A percentile compares a stretch with the other conserved stretches of the same genome.
Conservation (phyloP, 768 basidiomycete genomes). For the Leccinum longicurvipes region DNA sequence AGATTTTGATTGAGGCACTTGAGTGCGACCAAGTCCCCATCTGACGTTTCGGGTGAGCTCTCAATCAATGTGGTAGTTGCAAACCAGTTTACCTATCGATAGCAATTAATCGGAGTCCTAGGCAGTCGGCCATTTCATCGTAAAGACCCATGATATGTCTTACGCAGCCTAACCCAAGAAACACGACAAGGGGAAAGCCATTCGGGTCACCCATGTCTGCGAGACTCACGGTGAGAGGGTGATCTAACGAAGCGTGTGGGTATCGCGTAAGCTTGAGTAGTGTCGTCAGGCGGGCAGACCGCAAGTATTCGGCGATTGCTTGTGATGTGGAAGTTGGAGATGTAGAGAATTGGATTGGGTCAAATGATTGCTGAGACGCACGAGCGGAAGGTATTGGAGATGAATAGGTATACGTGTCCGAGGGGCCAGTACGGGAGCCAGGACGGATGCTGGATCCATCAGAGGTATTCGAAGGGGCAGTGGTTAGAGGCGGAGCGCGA, state of each 20-base stretch:
- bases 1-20: conserved; percentile 58
- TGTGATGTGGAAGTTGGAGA: conserved; percentile 63
- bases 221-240: conserved; percentile 82
- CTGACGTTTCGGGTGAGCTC: conserved; percentile 37
- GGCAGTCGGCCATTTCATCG: conserved; percentile 90
- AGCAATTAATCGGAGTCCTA: conserved; percentile 86
- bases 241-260: conserved; percentile 72
- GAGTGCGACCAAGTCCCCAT: conserved; percentile 92
- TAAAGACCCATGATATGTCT: conserved; percentile 93
- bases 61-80: neutral
- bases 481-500: conserved; percentile 29
- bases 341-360: conserved; percentile 29
- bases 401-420: conserved; percentile 54
- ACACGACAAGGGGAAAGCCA: conserved; percentile 89
- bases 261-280: conserved; percentile 74
- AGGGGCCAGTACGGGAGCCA: conserved; percentile 29
- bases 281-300: conserved; percentile 81
- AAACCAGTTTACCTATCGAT: conserved; percentile 70
- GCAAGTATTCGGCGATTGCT: conserved; percentile 81
- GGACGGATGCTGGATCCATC: conserved; percentile 48
- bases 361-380: conserved; percentile 25
- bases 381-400: conserved; percentile 34
- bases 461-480: conserved; percentile 47
- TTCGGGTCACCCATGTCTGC: conserved; percentile 85
- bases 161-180: conserved; percentile 91